Evolutionary conservation across 331 rosid species (phyloP).

Genomic region (Malus hybrid): DNA sequence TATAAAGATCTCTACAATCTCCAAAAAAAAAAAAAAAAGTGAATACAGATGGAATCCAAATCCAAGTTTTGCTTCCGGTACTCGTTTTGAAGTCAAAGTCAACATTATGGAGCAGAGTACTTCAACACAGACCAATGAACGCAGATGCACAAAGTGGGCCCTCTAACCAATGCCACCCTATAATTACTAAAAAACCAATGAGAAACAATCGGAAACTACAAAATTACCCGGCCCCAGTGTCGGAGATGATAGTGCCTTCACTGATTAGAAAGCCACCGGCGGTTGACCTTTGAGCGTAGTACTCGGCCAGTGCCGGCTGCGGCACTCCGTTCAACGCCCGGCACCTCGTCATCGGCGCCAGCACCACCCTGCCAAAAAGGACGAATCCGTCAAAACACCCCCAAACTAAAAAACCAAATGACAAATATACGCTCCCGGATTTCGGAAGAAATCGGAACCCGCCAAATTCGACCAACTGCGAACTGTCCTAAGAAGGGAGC

Average conservation of each 20-base stretch:
- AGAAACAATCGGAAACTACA: background rate
- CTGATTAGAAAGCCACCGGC: conserved; percentile 71
- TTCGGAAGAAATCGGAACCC: background rate
- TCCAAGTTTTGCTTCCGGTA: background rate
- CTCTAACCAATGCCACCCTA: background rate
- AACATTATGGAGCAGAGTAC: background rate
- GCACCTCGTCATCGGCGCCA: conserved; percentile 96
- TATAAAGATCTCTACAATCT: background rate
- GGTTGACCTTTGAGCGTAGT: conserved; percentile 73
- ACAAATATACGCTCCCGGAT: background rate
- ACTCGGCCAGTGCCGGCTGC: conserved; percentile 43
- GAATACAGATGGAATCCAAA: too few relatives aligned
- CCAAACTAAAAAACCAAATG: background rate
- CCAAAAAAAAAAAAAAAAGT: too few relatives aligned
- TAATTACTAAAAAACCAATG: background rate
- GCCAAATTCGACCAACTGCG: background rate
- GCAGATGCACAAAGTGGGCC: background rate
- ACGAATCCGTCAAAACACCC: background rate
- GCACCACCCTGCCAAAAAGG: conserved; percentile 52
- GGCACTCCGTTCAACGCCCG: conserved; percentile 75
- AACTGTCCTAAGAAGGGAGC: background rate
- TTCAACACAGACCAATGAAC: background rate
- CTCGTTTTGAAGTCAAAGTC: background rate
- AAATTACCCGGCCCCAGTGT: conserved; percentile 63
- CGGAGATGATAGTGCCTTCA: conserved; percentile 75